Evolutionary conservation across 345 rosid genomes (phyloP), one percentile per base, ranked within the genome.

Genomic region (Eucalyptus pauciflora): DNA sequence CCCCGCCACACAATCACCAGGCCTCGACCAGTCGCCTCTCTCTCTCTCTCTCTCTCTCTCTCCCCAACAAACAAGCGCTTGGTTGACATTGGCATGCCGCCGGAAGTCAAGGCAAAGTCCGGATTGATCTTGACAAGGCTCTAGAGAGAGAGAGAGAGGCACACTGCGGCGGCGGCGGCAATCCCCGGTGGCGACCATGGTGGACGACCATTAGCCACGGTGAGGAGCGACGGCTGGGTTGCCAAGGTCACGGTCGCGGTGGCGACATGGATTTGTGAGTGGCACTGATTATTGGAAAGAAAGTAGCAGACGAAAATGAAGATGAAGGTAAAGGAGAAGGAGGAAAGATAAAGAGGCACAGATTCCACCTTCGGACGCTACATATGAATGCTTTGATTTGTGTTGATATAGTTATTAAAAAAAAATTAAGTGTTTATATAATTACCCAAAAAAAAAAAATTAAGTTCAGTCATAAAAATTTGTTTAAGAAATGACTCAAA

Each of bases 121-220:
- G 45, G 80, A 20, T 69, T 33, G 80, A 69, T 69, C 25, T 60
- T 27, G 67, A 60, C 67, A 31, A 27, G 80, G 13, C 45, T 69
- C 80, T 9, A 8, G 13, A 33, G 80, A 69, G 80, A 69, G 13
- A 69, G 18, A 69, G 22, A 5, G 29, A 58, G 3, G 31, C 8
- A 8, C 3, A 0, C 20, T 13, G 37, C 5, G 18, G 71, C 9
- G 2, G 76, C 5, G 0, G 20, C 2, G 3, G 37, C 43, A 31
- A 5, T 31, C 45, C 45, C 6, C 1, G 45, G 80, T 8, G 24
- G 80, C 25, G 2, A 69, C 1, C 20, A 16, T 31, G 79, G 43
- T 31, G 79, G 37, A 29, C 67, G 4, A 60, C 67, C 31, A 1
- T 60, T 60, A 27, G 15, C 31, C 67, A 60, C 6, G 7, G 17